Base-by-base conservation (phyloP, 2,329 filamentous ascomycete genomes). In the Didymella sp. region DNA sequence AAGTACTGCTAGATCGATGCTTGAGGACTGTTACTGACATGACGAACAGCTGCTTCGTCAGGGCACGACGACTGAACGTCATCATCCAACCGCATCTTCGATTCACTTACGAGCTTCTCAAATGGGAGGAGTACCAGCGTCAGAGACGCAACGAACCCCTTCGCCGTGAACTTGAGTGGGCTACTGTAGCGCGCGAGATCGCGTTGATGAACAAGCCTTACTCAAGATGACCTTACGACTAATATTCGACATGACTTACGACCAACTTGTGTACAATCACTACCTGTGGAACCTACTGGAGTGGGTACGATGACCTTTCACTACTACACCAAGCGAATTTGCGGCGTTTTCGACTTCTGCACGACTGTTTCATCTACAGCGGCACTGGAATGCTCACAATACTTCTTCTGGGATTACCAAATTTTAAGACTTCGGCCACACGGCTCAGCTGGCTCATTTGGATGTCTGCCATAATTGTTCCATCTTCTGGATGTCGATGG, bases 1-100 rank as follows among this genome's bases (percentile, higher is more conserved):
- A 77, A 74, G 84, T 80, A 11, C 2, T 5, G 2, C 15, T 7
- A 11, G 6, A 13, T 19, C 13, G 6, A 8, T 19, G 15, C 11
- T 17, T 38, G 3, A 1, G 2, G 15, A 24, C n/a, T 27, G 7
- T 3, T 9, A 35, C 62, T 73, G 43, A 71, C 53, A 13, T 17
- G 2, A 12, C 8, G 8, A 24, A 11, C 38, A 85, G 84, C 77
- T 98, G 95, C 76, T 98, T 94, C 75, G 95, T 99, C 33, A 88
- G 95, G 28, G 95, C 95, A 19, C 86, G 95, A 50, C 85, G 95
- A 59, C 82, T 99, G 44, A 99, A 99, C 72, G 95, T 99, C 49
- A 99, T 99, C 62, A 98, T 99, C 62, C 95, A 99, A 75, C 95
- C 95, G 12, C 94, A 99, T 79, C 83, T 99, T 53, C 86, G 92